A percentile compares a stretch with the other conserved stretches of the same genome.
phyloP scores from a whole-genome alignment of 805 yeast species.

The Candida michaelii region DNA sequence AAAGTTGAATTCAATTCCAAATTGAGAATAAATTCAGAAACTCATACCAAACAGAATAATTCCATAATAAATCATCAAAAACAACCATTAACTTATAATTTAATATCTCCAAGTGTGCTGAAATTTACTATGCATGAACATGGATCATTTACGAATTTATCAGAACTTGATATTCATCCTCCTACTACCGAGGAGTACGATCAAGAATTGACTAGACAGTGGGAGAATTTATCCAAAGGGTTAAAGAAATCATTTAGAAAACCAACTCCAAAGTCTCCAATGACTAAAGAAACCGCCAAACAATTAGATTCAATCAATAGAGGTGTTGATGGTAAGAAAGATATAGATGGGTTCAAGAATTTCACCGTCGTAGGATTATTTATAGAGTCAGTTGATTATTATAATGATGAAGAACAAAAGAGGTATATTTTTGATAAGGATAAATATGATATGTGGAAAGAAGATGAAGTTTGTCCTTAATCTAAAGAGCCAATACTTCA shows the following conservation, averaged over 20 bases:
- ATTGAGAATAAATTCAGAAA: not conserved
- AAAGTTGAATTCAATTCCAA: constrained; percentile 1
- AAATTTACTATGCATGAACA: constrained; percentile 13
- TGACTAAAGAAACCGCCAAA: constrained; percentile 55
- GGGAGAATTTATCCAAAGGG: constrained; percentile 58
- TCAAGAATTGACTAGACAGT: constrained; percentile 59
- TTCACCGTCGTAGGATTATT: constrained; percentile 70
- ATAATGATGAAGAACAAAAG: constrained; percentile 58
- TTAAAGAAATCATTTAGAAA: constrained; percentile 67
- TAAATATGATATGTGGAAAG: constrained; percentile 66
- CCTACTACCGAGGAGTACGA: constrained; percentile 68
- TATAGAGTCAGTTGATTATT: constrained; percentile 67
- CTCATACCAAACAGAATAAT: not conserved
- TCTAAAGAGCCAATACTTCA: no score
- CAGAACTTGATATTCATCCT: constrained; percentile 32
- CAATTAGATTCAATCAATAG: constrained; percentile 68
- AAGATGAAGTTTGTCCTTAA: constrained; percentile 76
- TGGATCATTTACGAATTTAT: constrained; percentile 27
- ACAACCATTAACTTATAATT: constrained; percentile 23
- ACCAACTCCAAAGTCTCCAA: constrained; percentile 66
- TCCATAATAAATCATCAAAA: constrained; percentile 5
- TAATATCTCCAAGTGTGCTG: constrained; percentile 23
- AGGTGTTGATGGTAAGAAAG: constrained; percentile 80
- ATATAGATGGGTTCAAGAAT: constrained; percentile 60
- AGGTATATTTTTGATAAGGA: constrained; percentile 55